These are phyloP conservation scores for Saccharum officinarum DNA, from an alignment of 176 grass and related monocot species.

Conservation along the genomic window DNA sequence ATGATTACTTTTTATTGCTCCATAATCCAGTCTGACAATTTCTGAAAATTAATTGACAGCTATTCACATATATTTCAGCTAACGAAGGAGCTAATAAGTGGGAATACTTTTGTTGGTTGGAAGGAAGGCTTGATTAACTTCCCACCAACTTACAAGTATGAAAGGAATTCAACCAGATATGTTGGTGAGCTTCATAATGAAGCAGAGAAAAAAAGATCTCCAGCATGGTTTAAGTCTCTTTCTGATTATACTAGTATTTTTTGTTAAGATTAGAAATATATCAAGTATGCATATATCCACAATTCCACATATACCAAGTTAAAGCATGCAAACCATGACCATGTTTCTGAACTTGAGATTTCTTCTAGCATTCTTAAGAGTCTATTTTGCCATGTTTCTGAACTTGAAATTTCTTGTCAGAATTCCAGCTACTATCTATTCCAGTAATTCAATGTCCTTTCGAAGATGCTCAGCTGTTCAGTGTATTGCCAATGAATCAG, in stretches of 20 bases:
- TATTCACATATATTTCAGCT: constrained; percentile 38
- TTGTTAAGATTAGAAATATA: background rate
- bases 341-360: background rate
- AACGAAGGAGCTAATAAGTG: constrained; percentile 58
- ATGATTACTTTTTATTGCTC: background rate
- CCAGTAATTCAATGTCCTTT: background rate
- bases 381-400: background rate
- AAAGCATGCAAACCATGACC: background rate
- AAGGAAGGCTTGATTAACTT: constrained; percentile 61
- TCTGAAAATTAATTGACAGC: background rate
- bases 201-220: constrained; percentile 58
- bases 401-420: background rate
- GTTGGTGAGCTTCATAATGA: constrained; percentile 54
- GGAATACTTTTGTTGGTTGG: constrained; percentile 67
- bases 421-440: background rate
- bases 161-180: constrained; percentile 54
- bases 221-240: constrained; percentile 62
- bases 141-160: constrained; percentile 70
- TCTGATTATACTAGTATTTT: constrained; percentile 13
- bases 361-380: background rate
- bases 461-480: constrained; percentile 2
- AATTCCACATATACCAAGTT: background rate
- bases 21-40: background rate
- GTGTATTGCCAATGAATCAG: constrained; percentile 40
- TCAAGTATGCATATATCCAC: background rate